Base-by-base conservation (phyloP, 192 early-diverging fungal species). In the Dispira simplex region DNA sequence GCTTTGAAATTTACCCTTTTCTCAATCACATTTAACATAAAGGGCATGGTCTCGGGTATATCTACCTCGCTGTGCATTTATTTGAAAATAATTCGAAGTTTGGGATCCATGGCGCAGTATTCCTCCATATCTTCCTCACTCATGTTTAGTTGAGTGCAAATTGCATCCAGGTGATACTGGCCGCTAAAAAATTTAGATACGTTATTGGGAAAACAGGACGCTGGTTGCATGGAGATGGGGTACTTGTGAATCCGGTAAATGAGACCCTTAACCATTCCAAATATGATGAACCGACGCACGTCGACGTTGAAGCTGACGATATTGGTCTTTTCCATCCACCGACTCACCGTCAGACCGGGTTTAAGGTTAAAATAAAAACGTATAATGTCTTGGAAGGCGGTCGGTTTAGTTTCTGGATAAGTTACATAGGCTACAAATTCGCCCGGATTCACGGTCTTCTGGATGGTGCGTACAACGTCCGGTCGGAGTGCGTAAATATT, bases 181-280 rank as follows among this genome's bases (percentile, higher is more conserved):
- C 54, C 54, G 28, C 25, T 56, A 28, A 56, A 56, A 13, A 56
- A 56, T 3, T 28, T 21, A 3, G 54, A 14, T 0, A 56, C 21
- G 9, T 56, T 56, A 25, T 13, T 25, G 16, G 54, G 54, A 28
- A 56, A 56, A 25, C 54, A 56, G 25, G 54, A 13, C 18, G 54
- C 16, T 1, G 54, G 54, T 23, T 56, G 54, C 18, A 56, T 14
- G 21, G 20, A 23, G 8, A 83, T 79, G 4, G 96, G 96, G 68
- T 93, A 97, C 69, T 90, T 92, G 68, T 97, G 88, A 18, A 99
- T 84, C 2, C 96, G 81, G 55, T 85, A 83, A 10, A 99, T 63
- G 62, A 97, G 78, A 1, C 78, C 75, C 62, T 96, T 86, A 63
- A 95, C 79, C 0, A 93, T 80, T 3, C 94, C 96, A 81, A 91